A percentile compares a stretch with the other conserved stretches of the same genome.
Conservation (phyloP, 495 filamentous ascomycete species). For the Penicillium taxi region DNA sequence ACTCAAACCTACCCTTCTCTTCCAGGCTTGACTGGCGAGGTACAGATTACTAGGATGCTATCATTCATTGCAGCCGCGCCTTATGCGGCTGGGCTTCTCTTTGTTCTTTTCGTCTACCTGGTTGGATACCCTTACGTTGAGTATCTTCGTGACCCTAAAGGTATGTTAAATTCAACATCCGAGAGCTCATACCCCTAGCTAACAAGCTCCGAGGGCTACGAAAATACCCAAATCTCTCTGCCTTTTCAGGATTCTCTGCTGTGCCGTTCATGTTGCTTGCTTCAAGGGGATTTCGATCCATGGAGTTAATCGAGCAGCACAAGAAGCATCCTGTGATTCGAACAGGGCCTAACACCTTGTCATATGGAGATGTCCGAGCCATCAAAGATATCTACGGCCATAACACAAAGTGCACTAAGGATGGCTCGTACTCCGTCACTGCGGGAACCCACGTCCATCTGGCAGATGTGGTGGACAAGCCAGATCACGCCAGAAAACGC, state of each 20-base stretch:
- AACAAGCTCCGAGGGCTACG: constrained; percentile 30
- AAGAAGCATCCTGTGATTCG: constrained; percentile 41
- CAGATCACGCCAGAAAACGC: constrained; percentile 44
- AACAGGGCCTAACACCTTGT: constrained; percentile 45
- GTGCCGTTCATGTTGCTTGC: constrained; percentile 40
- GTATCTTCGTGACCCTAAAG: constrained; percentile 42
- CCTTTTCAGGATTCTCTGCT: constrained; percentile 38
- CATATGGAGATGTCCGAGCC: constrained; percentile 36
- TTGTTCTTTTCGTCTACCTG: constrained; percentile 31
- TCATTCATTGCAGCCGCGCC: constrained; percentile 19
- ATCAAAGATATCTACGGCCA: constrained; percentile 54
- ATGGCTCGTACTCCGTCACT: constrained; percentile 33
- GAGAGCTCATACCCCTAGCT: neutral
- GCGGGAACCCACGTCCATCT: constrained; percentile 38
- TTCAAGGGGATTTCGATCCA: constrained; percentile 35
- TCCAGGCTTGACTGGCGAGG: neutral
- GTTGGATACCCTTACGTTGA: constrained; percentile 30
- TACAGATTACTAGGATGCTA: constrained; percentile 11
- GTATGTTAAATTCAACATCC: constrained; percentile 7
- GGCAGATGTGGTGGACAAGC: constrained; percentile 41
- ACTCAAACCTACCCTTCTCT: neutral
- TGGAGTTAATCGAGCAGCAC: constrained; percentile 34
- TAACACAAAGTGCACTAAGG: constrained; percentile 43
- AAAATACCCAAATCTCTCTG: constrained; percentile 39
- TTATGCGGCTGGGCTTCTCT: constrained; percentile 20